These are phyloP conservation scores for Trametes versicolor DNA, from an alignment of 1,284 basidiomycete genomes.

Conservation along the genomic window DNA sequence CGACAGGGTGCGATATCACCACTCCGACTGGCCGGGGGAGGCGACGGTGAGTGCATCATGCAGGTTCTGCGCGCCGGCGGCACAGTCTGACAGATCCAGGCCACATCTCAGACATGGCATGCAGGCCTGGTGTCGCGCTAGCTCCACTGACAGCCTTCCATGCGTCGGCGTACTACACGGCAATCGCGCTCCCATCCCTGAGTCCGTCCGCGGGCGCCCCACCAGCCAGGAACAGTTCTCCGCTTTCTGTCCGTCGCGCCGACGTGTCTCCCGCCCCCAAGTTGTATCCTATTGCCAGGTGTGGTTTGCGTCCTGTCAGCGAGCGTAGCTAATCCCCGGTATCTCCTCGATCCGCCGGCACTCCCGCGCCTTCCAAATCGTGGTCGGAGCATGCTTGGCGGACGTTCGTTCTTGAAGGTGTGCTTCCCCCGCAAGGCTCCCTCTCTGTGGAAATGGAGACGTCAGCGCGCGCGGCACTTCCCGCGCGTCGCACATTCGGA, in stretches of 20 bases:
- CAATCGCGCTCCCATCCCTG: neutral
- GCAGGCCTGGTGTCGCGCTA: neutral
- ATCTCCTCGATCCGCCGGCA: conserved; percentile 32
- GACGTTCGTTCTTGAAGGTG: neutral
- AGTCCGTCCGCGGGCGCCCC: neutral
- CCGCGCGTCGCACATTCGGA: neutral
- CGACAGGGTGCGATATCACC: too few relatives aligned
- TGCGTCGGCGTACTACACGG: conserved; percentile 18
- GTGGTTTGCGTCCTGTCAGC: conserved; percentile 7
- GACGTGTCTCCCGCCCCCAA: neutral
- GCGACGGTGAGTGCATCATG: conserved; percentile 10
- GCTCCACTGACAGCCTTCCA: conserved; percentile 13
- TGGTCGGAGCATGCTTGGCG: conserved; percentile 13
- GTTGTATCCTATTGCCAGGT: neutral
- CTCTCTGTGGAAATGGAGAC: neutral
- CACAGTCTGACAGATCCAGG: conserved; percentile 9
- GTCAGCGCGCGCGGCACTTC: neutral
- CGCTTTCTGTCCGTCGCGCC: conserved; percentile 16
- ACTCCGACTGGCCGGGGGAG: neutral
- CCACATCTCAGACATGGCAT: conserved; percentile 11
- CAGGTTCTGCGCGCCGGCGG: conserved; percentile 4
- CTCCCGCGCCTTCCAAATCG: conserved; percentile 10
- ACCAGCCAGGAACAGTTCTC: conserved; percentile 7
- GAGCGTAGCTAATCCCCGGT: neutral
- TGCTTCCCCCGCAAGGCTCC: neutral